Evolutionary conservation across 805 yeast genomes (phyloP).

Genomic region (Aciculoconidium aculeatum): DNA sequence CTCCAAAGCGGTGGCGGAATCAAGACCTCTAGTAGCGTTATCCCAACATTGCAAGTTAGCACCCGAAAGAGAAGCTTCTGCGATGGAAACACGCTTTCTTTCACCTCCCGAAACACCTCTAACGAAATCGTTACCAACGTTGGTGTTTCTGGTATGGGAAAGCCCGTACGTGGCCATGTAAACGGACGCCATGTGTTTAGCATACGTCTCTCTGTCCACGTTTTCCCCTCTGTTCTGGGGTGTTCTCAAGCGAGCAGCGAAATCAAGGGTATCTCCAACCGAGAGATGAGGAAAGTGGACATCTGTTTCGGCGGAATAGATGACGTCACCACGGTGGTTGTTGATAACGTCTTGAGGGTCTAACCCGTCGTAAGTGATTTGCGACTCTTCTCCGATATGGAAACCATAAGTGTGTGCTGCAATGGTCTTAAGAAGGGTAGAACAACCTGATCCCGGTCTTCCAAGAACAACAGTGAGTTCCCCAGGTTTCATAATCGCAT

Average conservation of each 20-base stretch:
- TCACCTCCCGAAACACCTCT: constrained; percentile 85
- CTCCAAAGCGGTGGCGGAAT: constrained; percentile 78
- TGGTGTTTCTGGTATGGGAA: constrained; percentile 52
- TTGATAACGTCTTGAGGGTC: constrained; percentile 21
- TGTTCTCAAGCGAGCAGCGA: constrained; percentile 49
- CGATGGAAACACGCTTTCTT: constrained; percentile 77
- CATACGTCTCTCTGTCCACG: constrained; percentile 22
- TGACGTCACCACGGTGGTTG: constrained; percentile 32
- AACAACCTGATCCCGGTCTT: constrained; percentile 39
- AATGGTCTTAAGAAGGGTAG: constrained; percentile 34
- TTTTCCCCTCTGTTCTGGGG: constrained; percentile 30
- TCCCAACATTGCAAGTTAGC: constrained; percentile 69
- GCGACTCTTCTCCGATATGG: constrained; percentile 26
- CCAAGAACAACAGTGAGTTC: constrained; percentile 37
- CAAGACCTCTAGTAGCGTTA: constrained; percentile 82
- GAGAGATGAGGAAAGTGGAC: constrained; percentile 51
- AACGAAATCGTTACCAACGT: constrained; percentile 56
- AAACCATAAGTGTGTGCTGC: constrained; percentile 35
- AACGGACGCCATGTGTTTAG: constrained; percentile 15
- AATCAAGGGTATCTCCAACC: constrained; percentile 51
- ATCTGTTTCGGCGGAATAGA: constrained; percentile 49
- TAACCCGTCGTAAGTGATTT: constrained; percentile 30
- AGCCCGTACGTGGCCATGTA: constrained; percentile 40
- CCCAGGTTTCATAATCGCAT: constrained; percentile 32
- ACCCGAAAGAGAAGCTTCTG: constrained; percentile 65